Evolutionary conservation across 352 stramenopile genomes (phyloP), one percentile per base, ranked within the genome.

Genomic region (Phytophthora ramorum): DNA sequence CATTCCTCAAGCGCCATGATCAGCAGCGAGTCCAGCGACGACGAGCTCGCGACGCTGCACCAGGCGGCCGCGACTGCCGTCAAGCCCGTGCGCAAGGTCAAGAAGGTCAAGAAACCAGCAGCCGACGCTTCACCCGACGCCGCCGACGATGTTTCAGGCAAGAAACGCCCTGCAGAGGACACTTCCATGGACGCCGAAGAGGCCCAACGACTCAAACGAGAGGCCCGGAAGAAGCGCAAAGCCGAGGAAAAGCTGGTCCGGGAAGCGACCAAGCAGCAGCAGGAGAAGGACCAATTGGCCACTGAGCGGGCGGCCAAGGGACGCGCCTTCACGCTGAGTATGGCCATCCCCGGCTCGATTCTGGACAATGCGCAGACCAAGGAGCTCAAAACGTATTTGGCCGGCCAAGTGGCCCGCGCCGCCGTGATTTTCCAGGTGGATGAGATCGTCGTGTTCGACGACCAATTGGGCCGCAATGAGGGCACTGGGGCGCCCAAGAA

Each of bases 361-460:
- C 76, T 99, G 12, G 96, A 98, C 63, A 99, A 99, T 73, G 97
- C 96, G 34, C 97, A 99, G 79, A 99, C 94, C 37, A 95, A 92
- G 64, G 97, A 99, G 75, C 86, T 99, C 14, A 96, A 97, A 75
- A 99, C 97, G 30, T 96, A 99, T 54, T 68, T 99, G 43, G 96
- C 89, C 0, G 97, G 97, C 22, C 95, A 99, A 76, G 97, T 99
- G 54, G 97, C 97, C 38, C 94, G 97, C 30, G 97, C 97, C 0
- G 96, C 95, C 1, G 93, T 96, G 20, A 98, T 99, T 64, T 99
- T 98, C 81, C 90, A 99, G 67, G 93, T 99, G 7, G 97, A 99
- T 72, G 97, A 99, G 82, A 95, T 99, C 66, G 81, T 99, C 13
- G 96, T 99, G 5, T 99, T 98, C 68, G 96, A 99, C 69, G 97